A percentile compares a stretch with the other conserved stretches of the same genome.
These are phyloP conservation scores for Colletotrichum sp. DNA, from an alignment of 2,329 filamentous ascomycete species.

Conservation along the genomic window DNA sequence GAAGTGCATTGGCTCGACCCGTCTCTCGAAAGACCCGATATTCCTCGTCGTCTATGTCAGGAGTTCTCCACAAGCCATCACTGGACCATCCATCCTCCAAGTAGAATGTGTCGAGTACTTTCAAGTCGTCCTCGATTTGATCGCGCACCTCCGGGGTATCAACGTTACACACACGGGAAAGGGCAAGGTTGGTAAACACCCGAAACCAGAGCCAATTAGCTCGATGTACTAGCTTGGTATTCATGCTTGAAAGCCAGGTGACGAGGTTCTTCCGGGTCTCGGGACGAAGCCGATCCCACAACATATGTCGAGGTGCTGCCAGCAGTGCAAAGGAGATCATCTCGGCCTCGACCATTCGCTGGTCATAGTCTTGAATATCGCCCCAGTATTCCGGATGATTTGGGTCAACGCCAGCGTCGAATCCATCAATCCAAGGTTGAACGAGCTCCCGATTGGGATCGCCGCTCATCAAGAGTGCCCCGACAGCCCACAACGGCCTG, in stretches of 20 bases:
- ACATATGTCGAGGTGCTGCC: not conserved
- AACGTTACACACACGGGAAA: no score
- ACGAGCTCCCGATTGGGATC: not conserved
- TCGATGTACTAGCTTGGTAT: not conserved
- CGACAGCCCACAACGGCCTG: not conserved
- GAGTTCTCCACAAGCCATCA: no score
- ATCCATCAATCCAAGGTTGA: not conserved
- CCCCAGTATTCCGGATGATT: not conserved
- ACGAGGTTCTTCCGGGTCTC: not conserved
- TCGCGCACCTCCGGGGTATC: no score
- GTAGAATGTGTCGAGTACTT: no score
- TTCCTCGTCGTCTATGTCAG: no score
- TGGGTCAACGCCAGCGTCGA: not conserved
- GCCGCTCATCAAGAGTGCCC: not conserved
- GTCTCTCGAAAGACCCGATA: no score
- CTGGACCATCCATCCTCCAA: no score
- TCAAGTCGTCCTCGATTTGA: no score
- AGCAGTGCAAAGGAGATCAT: not conserved
- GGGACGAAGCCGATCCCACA: not conserved
- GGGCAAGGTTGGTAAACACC: no score
- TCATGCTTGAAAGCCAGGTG: not conserved
- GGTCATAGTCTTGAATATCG: not conserved
- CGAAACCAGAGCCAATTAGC: conserved; percentile 66
- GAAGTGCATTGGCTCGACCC: no score
- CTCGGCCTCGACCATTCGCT: conserved; percentile 6